Base-by-base conservation (phyloP, 2,329 filamentous ascomycete genomes). In the Xenoacremonium recifei region DNA sequence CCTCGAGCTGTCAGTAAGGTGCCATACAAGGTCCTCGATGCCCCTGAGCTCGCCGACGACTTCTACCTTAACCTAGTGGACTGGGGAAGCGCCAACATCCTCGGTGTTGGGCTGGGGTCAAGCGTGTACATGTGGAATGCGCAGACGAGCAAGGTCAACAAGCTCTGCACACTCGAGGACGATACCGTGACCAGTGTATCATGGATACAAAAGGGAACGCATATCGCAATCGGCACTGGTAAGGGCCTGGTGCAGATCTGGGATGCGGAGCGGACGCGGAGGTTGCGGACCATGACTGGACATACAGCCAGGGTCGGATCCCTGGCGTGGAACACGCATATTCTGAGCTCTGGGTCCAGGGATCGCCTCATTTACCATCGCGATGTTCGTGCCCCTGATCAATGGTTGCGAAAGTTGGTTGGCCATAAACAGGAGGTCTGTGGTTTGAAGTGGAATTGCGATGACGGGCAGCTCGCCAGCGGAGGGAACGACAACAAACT, bases 81-180 rank as follows among this genome's bases (percentile, higher is more conserved):
- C 60, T 99, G 93, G 93, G 93, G 93, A 32, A 95, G 89, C 57
- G 90, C 87, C 54, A 96, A 97, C 64, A 86, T 96, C 7, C 76
- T 99, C 10, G 93, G 92, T 6, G 93, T 99, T 32, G 93, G 93
- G 0, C 71, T 99, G 19, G 91, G 91, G 15, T 89, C 87, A 15
- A 95, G 89, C 53, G 93, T 99, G 5, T 99, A 97, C 62, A 93
- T 97, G 82, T 99, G 93, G 93, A 96, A 96, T 63, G 93, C 91
- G 4, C 83, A 89, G 53, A 87, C 87, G 6, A 93, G 92, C 49
- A 82, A 87, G 50, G 93, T 99, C 3, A 95, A 90, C 47, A 96
- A 95, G 66, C 77, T 99, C 9, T 97, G 93, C 66, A 92, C 95
- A 34, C 73, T 97, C 11, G 84, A 88, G 51, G 91, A 96, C 57